A percentile compares a stretch with the other conserved stretches of the same genome.
These are phyloP conservation scores for Diaporthe ilicicola DNA, from an alignment of 2,329 filamentous ascomycete genomes.

Conservation along the genomic window DNA sequence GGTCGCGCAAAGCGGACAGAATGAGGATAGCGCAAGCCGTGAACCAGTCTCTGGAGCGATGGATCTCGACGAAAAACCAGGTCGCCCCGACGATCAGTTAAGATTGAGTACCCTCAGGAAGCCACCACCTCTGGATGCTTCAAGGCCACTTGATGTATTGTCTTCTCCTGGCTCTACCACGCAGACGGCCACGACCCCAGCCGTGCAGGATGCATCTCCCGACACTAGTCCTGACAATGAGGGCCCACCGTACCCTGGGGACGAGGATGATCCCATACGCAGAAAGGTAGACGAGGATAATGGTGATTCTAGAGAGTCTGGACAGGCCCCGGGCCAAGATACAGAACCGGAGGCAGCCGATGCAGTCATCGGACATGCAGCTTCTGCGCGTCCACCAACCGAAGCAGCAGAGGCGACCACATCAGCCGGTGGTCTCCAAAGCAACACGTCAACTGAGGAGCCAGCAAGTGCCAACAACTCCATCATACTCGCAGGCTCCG, in stretches of 20 bases:
- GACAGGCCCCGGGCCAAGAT: constrained; percentile 34
- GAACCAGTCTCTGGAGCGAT: constrained; percentile 29
- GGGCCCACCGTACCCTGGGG: constrained; percentile 62
- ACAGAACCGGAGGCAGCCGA: constrained; percentile 13
- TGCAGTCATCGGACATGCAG: constrained; percentile 41
- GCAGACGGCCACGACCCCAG: constrained; percentile 77
- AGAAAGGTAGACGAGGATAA: constrained; percentile 45
- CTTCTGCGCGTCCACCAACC: constrained; percentile 55
- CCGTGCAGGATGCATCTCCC: constrained; percentile 72
- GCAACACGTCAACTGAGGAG: not conserved
- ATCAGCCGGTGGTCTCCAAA: not conserved
- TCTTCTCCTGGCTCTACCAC: constrained; percentile 73
- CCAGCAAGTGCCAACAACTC: not conserved
- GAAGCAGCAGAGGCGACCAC: constrained; percentile 48
- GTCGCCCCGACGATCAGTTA: constrained; percentile 39
- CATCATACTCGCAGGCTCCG: not conserved
- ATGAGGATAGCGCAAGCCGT: constrained; percentile 35
- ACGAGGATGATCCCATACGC: constrained; percentile 53
- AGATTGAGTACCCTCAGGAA: constrained; percentile 44
- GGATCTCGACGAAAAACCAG: constrained; percentile 38
- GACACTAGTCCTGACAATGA: constrained; percentile 80
- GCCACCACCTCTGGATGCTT: constrained; percentile 44
- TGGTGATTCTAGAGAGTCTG: constrained; percentile 30
- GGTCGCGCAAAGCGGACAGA: not conserved
- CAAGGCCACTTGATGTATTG: constrained; percentile 52